Evolutionary conservation across 1,139 yeast genomes (phyloP), one percentile per base, ranked within the genome.

Genomic region (Sugiyamaella sp.): DNA sequence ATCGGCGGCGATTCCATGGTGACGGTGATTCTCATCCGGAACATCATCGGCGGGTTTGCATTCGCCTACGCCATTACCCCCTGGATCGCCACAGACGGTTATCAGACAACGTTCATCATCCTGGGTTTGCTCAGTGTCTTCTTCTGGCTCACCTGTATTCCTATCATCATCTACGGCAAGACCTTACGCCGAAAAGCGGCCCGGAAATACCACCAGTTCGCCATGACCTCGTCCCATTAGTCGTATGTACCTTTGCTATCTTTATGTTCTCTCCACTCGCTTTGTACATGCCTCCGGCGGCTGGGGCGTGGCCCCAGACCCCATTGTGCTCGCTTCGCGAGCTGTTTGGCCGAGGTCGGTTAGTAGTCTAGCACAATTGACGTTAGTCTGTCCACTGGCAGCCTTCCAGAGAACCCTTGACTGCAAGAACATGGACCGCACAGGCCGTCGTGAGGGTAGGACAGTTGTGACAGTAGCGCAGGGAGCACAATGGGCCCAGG

Each of bases 1-100:
- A 69, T 82, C 67, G 79, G 80, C 12, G 76, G 80, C 52, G 81
- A 79, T 54, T 75, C 78, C 14, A 71, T 82, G 65, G 84, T 79
- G 6, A 69, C 77, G 37, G 61, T 68, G 47, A 66, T 69, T 49
- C 53, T 69, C 25, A 59, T 69, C 32, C 56, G 66, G 46, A 62
- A 63, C 49, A 74, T 54, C 72, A 43, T 78, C 46, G 52, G 58
- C 75, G 76, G 78, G 29, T 78, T 78, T 62, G 80, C 75, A 1
- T 72, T 76, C 63, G 73, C 73, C 44, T 78, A 78, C 53, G 81
- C 79, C 40, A 71, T 78, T 54, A 78, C 80, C 2, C 77, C 79
- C 14, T 78, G 80, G 76, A 69, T 77, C 32, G 62, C 57, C 4
- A 71, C 73, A 57, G 63, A 71, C 55, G 82, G 81, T 1, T 63